A percentile compares a stretch with the other conserved stretches of the same genome.
phyloP scores from a whole-genome alignment of 2,329 filamentous ascomycete species.

The Aspergillus udagawae region DNA sequence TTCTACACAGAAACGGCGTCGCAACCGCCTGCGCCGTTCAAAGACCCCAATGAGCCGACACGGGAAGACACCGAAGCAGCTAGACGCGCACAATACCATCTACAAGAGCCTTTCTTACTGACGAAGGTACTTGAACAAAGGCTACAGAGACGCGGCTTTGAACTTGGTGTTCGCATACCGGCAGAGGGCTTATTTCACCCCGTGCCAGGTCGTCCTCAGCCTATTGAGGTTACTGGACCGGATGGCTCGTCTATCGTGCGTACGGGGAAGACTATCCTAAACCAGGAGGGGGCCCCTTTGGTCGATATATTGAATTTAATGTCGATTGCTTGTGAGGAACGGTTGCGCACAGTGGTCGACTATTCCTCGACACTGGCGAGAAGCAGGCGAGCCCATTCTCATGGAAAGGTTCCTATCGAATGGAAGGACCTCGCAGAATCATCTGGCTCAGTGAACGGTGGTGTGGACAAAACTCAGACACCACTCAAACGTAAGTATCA shows the following conservation, averaged over 20 bases:
- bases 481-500: constrained; percentile 38
- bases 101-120: constrained; percentile 69
- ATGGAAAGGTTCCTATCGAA: constrained; percentile 72
- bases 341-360: constrained; percentile 70
- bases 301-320: constrained; percentile 79
- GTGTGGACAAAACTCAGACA: constrained; percentile 33
- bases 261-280: constrained; percentile 66
- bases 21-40: constrained; percentile 61
- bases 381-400: constrained; percentile 71
- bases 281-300: constrained; percentile 63
- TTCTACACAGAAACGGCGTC: constrained; percentile 62
- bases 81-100: constrained; percentile 64
- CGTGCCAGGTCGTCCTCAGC: constrained; percentile 39
- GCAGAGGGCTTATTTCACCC: constrained; percentile 52
- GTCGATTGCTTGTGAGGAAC: constrained; percentile 77
- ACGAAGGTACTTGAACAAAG: constrained; percentile 55
- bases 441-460: constrained; percentile 27
- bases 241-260: constrained; percentile 62
- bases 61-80: constrained; percentile 58
- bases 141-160: constrained; percentile 55
- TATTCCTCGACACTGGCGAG: constrained; percentile 69
- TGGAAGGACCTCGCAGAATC: constrained; percentile 66
- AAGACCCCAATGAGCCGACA: constrained; percentile 62
- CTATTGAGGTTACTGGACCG: constrained; percentile 52
- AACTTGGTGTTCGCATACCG: constrained; percentile 57